Conservation (phyloP, 495 filamentous ascomycete species). For the Neurospora sp. region DNA sequence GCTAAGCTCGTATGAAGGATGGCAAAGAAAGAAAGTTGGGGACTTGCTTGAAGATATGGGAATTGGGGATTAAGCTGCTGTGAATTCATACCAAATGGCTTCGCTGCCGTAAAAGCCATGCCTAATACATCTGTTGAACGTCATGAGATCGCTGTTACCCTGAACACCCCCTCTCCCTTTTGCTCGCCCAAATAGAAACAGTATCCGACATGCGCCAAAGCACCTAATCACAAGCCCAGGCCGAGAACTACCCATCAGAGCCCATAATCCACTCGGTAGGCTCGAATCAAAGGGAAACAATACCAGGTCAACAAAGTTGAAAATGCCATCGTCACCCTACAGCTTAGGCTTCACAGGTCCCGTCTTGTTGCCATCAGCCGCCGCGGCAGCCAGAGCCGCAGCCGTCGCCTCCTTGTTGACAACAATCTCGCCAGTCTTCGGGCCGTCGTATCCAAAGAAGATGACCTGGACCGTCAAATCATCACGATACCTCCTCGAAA, state of each 20-base stretch:
- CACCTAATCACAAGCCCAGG: background rate
- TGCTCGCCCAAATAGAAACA: background rate
- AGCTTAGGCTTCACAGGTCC: slow-evolving; percentile 27
- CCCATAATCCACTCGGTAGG: background rate
- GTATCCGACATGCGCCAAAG: background rate
- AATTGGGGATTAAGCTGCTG: background rate
- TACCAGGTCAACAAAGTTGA: background rate
- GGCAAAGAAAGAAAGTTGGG: background rate
- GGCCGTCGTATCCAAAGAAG: slow-evolving; percentile 76
- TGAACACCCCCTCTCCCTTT: background rate
- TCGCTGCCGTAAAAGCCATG: background rate
- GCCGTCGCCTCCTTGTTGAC: slow-evolving; percentile 83
- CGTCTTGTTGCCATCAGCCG: slow-evolving; percentile 30
- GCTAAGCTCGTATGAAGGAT: background rate
- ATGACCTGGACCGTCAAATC: slow-evolving; percentile 97
- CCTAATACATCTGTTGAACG: background rate
- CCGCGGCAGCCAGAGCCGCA: slow-evolving; percentile 15
- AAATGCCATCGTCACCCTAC: slow-evolving; percentile 5
- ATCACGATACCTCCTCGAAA: slow-evolving; percentile 82
- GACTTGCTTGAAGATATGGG: background rate
- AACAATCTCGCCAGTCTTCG: slow-evolving; percentile 62
- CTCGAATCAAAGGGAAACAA: background rate
- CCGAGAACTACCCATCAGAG: background rate
- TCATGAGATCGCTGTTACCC: background rate
- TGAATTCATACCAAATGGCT: background rate